phyloP scores from a whole-genome alignment of 2,329 filamentous ascomycete species.

The Diplodia sapinea region DNA sequence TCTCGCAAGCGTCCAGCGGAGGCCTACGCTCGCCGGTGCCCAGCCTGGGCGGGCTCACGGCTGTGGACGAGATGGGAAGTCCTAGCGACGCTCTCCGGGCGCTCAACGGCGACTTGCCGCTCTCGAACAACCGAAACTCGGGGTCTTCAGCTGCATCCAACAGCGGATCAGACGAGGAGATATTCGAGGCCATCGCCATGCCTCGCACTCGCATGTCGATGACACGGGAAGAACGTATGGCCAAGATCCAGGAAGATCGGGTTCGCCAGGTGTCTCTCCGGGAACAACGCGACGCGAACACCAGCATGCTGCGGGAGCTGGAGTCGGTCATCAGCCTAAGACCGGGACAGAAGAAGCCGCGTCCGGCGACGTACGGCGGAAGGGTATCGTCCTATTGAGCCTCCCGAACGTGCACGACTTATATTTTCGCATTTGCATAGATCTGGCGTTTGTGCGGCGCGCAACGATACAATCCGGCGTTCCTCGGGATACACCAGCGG shows the following conservation, averaged over 20 bases:
- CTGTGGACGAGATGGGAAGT: conserved; percentile 57
- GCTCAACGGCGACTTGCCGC: conserved; percentile 73
- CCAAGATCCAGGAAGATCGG: conserved; percentile 86
- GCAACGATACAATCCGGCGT: conserved; percentile 27
- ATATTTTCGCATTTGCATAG: conserved; percentile 29
- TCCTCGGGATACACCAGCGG: conserved; percentile 22
- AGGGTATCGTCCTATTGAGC: conserved; percentile 28
- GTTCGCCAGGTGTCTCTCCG: conserved; percentile 72
- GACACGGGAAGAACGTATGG: conserved; percentile 84
- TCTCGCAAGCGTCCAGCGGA: conserved; percentile 55
- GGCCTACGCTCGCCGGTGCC: conserved; percentile 56
- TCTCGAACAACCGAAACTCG: conserved; percentile 44
- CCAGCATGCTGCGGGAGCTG: conserved; percentile 89
- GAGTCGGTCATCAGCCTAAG: conserved; percentile 76
- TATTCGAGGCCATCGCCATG: conserved; percentile 89
- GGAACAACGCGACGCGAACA: conserved; percentile 79
- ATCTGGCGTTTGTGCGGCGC: conserved; percentile 27
- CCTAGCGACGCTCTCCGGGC: conserved; percentile 75
- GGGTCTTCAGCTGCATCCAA: conserved; percentile 51
- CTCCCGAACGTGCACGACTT: conserved; percentile 21
- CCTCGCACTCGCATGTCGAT: conserved; percentile 73
- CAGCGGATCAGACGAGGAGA: conserved; percentile 69
- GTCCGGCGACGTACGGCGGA: conserved; percentile 30
- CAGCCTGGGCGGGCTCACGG: conserved; percentile 69
- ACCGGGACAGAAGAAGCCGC: conserved; percentile 21